Evolutionary conservation across 164 flowering plant species (phyloP).

Genomic region (Platanus orientalis): DNA sequence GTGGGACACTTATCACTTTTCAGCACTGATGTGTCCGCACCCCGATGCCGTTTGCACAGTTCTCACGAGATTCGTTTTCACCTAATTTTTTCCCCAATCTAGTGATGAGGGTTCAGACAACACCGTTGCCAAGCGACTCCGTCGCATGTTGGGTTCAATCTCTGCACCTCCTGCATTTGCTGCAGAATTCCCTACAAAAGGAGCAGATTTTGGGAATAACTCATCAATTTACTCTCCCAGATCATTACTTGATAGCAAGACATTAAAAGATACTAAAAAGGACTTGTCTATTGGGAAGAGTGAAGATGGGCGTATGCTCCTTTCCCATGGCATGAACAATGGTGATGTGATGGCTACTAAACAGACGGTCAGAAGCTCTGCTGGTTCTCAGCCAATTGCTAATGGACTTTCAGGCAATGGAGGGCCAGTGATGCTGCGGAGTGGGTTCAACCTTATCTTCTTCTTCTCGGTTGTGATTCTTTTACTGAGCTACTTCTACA

Average conservation of each 20-base stretch:
- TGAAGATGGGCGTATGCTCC: conserved; percentile 28
- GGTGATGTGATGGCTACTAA: conserved; percentile 9
- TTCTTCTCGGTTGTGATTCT: conserved; percentile 44
- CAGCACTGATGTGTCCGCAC: too few species aligned
- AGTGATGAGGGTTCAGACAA: conserved; percentile 8
- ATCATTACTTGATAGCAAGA: conserved; percentile 40
- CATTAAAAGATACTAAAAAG: conserved; percentile 21
- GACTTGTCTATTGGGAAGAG: conserved; percentile 36
- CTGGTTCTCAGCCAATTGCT: conserved; percentile 8
- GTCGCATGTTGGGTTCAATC: conserved; percentile 44
- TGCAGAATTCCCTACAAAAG: conserved; percentile 47
- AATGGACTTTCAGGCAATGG: conserved; percentile 30
- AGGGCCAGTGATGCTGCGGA: conserved; percentile 20
- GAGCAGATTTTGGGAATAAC: conserved; percentile 28
- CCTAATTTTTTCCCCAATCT: too few species aligned
- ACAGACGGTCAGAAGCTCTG: background rate
- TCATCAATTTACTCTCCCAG: conserved; percentile 42
- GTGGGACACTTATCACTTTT: too few species aligned
- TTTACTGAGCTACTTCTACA: conserved; percentile 36
- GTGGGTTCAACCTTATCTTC: conserved; percentile 34
- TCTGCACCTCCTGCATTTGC: conserved; percentile 69
- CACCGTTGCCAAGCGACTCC: conserved; percentile 35
- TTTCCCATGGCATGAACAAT: conserved; percentile 29
- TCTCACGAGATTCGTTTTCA: too few species aligned
- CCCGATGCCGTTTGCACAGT: too few species aligned